These are phyloP conservation scores for Aureobasidium sp. DNA, from an alignment of 2,329 filamentous ascomycete species.

Conservation along the genomic window DNA sequence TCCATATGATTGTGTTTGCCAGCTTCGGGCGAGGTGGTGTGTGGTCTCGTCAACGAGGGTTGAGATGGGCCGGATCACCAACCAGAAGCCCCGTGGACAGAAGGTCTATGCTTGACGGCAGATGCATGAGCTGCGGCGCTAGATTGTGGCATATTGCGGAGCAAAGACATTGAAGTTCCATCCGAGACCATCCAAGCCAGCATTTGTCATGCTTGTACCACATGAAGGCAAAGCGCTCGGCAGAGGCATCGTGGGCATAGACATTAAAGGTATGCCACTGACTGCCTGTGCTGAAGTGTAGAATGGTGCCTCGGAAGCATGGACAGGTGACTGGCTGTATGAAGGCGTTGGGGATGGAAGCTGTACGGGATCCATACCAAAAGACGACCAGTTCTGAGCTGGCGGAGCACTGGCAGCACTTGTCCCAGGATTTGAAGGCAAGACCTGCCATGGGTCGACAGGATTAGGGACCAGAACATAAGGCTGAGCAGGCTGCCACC, in stretches of 20 bases:
- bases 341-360: conserved; percentile 72
- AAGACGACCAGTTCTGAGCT: conserved; percentile 69
- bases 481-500: conserved; percentile 69
- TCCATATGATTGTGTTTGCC: conserved; percentile 32
- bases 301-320: conserved; percentile 56
- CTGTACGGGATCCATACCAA: conserved; percentile 64
- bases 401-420: conserved; percentile 64
- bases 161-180: conserved; percentile 86
- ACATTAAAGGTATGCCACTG: conserved; percentile 66
- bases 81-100: conserved; percentile 16
- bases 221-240: conserved; percentile 78
- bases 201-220: conserved; percentile 56
- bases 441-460: conserved; percentile 82
- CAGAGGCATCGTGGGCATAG: conserved; percentile 69
- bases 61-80: conserved; percentile 38
- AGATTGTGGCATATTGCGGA: conserved; percentile 68
- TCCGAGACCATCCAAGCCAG: conserved; percentile 70
- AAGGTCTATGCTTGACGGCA: neutral
- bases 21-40: conserved; percentile 26
- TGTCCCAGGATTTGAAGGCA: conserved; percentile 80
- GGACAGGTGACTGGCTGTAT: conserved; percentile 72
- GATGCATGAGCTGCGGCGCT: conserved; percentile 43
- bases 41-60: conserved; percentile 23
- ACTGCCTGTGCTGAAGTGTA: conserved; percentile 73
- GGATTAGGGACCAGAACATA: conserved; percentile 55